Evolutionary conservation across 2,329 filamentous ascomycete species (phyloP).

Genomic region (Talaromyces sp.): DNA sequence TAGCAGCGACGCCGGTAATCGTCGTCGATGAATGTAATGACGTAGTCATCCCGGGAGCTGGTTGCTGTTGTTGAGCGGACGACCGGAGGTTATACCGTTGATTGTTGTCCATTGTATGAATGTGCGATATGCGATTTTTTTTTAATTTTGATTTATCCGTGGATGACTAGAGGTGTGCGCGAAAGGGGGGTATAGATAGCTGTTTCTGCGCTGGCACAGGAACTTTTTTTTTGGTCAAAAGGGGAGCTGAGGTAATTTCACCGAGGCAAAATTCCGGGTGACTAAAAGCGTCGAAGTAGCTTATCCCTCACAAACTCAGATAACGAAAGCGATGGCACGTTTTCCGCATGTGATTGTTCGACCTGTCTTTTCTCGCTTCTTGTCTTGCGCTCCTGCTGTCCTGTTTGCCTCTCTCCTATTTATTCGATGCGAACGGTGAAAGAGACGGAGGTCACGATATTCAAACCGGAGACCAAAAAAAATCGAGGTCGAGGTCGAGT

Average conservation of each 20-base stretch:
- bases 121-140: neutral
- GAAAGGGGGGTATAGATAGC: neutral
- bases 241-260: neutral
- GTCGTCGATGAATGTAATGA: constrained; percentile 6
- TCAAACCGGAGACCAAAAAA: neutral
- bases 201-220: neutral
- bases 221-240: neutral
- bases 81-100: constrained; percentile 10
- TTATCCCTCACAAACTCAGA: neutral
- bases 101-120: constrained; percentile 1
- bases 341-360: neutral
- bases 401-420: neutral
- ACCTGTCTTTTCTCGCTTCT: neutral
- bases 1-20: neutral
- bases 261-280: neutral
- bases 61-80: neutral
- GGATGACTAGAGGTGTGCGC: neutral
- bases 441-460: neutral
- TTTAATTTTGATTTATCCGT: neutral
- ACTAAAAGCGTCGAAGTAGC: neutral
- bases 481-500: neutral
- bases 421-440: neutral
- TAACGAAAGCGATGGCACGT: neutral
- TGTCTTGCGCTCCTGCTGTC: neutral
- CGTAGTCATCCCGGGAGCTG: neutral